Evolutionary conservation across 306 rosid genomes (phyloP), one percentile per base, ranked within the genome.

Genomic region (Sophora flavescens): DNA sequence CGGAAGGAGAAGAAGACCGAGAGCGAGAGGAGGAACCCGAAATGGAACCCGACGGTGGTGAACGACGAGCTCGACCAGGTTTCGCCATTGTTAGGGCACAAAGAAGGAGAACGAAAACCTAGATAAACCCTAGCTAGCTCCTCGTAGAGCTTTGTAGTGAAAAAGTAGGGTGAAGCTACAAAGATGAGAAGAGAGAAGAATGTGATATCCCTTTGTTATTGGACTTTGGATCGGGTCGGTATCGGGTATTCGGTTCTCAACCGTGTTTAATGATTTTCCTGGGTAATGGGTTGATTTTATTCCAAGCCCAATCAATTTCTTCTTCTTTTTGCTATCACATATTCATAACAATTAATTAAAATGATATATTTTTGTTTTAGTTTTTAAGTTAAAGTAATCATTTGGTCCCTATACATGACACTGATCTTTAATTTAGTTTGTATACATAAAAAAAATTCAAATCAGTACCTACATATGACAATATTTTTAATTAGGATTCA

Each of bases 31-130:
- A 91, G 1, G 93, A 90, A 41, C 80, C 89, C 3, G 98, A 93
- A 9, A 5, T 38, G 61, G 98, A 93, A 42, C 97, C 92, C 1
- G 98, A 86, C 11, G 92, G 96, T 16, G 85, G 88, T 36, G 99
- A 88, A 70, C 99, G 98, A 70, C 96, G 99, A 42, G 79, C 93
- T 84, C 96, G 89, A 82, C 86, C 93, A 12, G 98, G 97, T 76
- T 96, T 96, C 85, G 96, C 93, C 99, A 96, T 96, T 76, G 91
- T 71, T 74, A 52, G 42, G 65, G 77, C 42, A 33, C 62, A 3
- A 26, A 12, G 18, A 50, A 42, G 38, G 70, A 80, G 26, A 64
- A 6, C 22, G 87, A 77, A 89, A 86, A 91, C 96, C 91, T 84
- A 72, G 76, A 80, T 88, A 87, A 93, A 91, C 95, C 97, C 92